Evolutionary conservation across 768 basidiomycete species (phyloP), one percentile per base, ranked within the genome.

Genomic region (Fibroporia radiculosa): DNA sequence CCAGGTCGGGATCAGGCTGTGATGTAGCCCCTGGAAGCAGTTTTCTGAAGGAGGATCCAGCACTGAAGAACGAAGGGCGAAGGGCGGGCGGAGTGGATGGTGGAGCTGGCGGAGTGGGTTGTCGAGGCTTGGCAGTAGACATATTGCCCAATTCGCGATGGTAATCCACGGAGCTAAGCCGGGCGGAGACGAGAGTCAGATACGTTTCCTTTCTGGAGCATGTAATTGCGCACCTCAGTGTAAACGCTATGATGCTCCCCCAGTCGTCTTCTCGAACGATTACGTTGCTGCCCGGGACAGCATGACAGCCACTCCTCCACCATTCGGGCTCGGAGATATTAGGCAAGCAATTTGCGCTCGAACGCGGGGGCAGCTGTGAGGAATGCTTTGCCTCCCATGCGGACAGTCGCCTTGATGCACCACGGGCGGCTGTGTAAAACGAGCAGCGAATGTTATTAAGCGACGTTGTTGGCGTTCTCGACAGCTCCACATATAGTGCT

Each of bases 241-340:
- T 84, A 61, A 82, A 85, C 5, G 84, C 79, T 51, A 86, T 86
- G 38, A 88, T 77, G 58, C 82, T 85, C 6, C 83, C 82, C 82
- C 79, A 82, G 59, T 85, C 83, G 54, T 75, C 70, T 56, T 87
- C 85, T 39, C 75, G 60, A 7, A 86, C 74, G 47, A 85, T 71
- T 4, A 84, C 69, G 55, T 75, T 80, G 6, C 78, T 73, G 3
- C 77, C 75, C n/a, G 84, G 82, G 14, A 83, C 66, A 25, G 73
- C 75, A 65, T 87, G 80, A 56, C 69, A 79, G 7, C 70, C 71
- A 16, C 62, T 63, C 13, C 56, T 60, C 82, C 81, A 85, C 84
- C 84, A 88, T 25, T 69, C 73, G 1, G 83, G 83, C 45, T 80
- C 75, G 11, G 42, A 37, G 11, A 37, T 25, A 11, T 35, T 29